Evolutionary conservation across 805 yeast genomes (phyloP), one percentile per base, ranked within the genome.

Genomic region (Candida parachauliodes): DNA sequence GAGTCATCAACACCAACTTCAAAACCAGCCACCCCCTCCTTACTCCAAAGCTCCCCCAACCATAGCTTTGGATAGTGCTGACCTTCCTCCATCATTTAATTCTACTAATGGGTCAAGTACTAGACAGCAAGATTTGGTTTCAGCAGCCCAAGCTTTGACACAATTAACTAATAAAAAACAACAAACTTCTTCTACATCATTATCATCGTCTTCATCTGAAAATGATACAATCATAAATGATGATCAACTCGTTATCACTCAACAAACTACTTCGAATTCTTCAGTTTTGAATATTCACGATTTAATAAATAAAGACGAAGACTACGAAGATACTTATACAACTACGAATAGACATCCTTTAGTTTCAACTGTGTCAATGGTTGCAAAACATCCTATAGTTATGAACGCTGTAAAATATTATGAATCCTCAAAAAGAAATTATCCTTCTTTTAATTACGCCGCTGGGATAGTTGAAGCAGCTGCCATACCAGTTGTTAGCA

Each of bases 401-500:
- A 71, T 66, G 30, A 70, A 68, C 53, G 77, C 75, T 16, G 76
- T 70, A 42, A 70, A 64, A 39, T 64, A 72, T 51, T 65, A 71
- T 53, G 72, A 70, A 43, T 59, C 62, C 37, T 63, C 68, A 46
- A 72, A 68, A 56, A 55, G 65, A 46, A 73, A 52, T 49, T 73
- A 52, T 49, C 68, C 72, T 26, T 64, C 77, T 28, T 72, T 77
- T 51, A 70, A 72, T 50, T 78, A 76, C 54, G 82, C 81, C 15
- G 83, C 81, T 1, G 83, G 72, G 24, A 69, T 76, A 42, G 75
- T 77, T 26, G 81, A 74, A 51, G 66, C 69, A 43, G 78, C 77
- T 0, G 77, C 81, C 11, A 57, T 66, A 27, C 80, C 80, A 1
- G 68, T 74, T 44, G 81, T 75, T 30, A 68, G 57, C 40, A 71